Conservation (phyloP, 2,329 filamentous ascomycete species). For the Pseudogymnoascus sp. region DNA sequence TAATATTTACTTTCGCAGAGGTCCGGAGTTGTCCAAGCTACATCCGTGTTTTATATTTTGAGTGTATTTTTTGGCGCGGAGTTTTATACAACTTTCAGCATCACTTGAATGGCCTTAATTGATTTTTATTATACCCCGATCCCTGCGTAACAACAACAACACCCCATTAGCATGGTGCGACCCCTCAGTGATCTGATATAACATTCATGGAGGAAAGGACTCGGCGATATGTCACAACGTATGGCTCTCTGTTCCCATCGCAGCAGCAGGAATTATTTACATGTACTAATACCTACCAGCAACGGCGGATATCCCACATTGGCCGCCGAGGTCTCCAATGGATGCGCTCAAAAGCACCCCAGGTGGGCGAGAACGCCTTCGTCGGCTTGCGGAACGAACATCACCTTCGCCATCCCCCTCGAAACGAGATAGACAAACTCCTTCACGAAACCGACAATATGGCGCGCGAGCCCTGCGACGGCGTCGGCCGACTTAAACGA, state of each 20-base stretch:
- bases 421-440: conserved; percentile 33
- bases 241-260: not conserved
- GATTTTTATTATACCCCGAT: conserved; percentile 8
- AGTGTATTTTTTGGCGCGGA: conserved; percentile 5
- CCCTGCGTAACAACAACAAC: conserved; percentile 5
- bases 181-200: not conserved
- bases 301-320: conserved; percentile 44
- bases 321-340: conserved; percentile 61
- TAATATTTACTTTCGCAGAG: not conserved
- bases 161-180: not conserved
- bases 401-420: conserved; percentile 65
- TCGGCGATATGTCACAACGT: conserved; percentile 25
- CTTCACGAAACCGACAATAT: not conserved
- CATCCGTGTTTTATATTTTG: not conserved
- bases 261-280: not conserved
- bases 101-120: conserved; percentile 1
- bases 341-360: conserved; percentile 64
- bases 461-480: not conserved
- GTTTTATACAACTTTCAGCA: not conserved
- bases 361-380: conserved; percentile 68
- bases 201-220: conserved; percentile 10
- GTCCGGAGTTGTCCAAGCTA: not conserved
- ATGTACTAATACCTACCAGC: conserved; percentile 2
- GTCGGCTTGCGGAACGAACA: conserved; percentile 58
- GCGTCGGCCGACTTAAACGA: conserved; percentile 28